These are phyloP conservation scores for Cyclotella baltica DNA, from an alignment of 108 stramenopile genomes.

Conservation along the genomic window DNA sequence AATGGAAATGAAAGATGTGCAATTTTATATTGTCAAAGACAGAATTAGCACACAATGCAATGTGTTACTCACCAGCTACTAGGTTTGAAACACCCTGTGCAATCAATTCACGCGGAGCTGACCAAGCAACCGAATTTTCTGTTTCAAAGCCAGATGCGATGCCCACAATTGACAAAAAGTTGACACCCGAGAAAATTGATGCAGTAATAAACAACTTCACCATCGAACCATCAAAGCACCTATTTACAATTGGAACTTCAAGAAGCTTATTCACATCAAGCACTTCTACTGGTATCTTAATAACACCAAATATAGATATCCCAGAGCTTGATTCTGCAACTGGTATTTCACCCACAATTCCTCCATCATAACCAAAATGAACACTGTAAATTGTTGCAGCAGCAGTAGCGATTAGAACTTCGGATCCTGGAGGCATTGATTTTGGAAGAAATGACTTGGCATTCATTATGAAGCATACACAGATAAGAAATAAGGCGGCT, in stretches of 20 bases:
- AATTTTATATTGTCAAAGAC: neutral
- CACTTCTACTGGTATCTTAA: constrained; percentile 71
- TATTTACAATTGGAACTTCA: constrained; percentile 68
- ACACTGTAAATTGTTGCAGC: constrained; percentile 72
- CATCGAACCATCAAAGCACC: constrained; percentile 69
- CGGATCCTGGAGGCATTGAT: constrained; percentile 75
- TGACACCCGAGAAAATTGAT: constrained; percentile 75
- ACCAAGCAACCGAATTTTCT: constrained; percentile 80
- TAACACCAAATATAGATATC: constrained; percentile 57
- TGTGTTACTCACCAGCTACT: constrained; percentile 55
- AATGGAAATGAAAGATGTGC: neutral
- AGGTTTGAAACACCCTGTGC: constrained; percentile 79
- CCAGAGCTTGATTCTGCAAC: constrained; percentile 67
- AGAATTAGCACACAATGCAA: neutral
- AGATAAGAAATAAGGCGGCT: constrained; percentile 64
- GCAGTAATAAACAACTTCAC: constrained; percentile 61
- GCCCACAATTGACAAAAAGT: constrained; percentile 83
- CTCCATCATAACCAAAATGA: constrained; percentile 66
- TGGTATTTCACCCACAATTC: constrained; percentile 86
- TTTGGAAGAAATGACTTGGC: constrained; percentile 64
- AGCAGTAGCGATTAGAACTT: constrained; percentile 79
- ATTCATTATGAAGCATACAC: constrained; percentile 76
- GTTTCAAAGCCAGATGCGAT: constrained; percentile 83
- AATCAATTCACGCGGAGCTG: constrained; percentile 77
- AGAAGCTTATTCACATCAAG: constrained; percentile 62